Percentiles rank a stretch among this genome's conserved stretches.
Conservation (phyloP, 768 basidiomycete species). For the Candolleomyces efflorescens region DNA sequence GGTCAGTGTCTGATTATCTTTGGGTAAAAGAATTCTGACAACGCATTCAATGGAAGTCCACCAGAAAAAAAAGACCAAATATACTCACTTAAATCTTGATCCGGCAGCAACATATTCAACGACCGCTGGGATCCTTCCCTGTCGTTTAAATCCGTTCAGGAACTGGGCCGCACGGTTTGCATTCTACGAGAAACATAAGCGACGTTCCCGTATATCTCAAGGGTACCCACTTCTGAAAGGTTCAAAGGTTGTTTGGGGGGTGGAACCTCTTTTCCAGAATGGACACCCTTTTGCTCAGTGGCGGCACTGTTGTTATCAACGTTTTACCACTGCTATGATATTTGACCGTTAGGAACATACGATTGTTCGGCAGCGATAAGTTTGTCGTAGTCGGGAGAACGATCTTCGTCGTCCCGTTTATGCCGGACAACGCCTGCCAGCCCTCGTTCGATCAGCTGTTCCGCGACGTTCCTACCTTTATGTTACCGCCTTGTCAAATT, state of each 20-base stretch:
- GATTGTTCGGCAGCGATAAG: slow-evolving; percentile 91
- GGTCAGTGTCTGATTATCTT: slow-evolving; percentile 91
- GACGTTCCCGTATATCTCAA: background rate
- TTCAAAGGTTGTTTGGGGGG: slow-evolving; percentile 80
- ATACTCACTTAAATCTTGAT: slow-evolving; percentile 85
- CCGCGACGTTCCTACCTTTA: slow-evolving; percentile 73
- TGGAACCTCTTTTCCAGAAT: slow-evolving; percentile 87
- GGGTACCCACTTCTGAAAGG: slow-evolving; percentile 74
- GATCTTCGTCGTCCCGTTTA: slow-evolving; percentile 91
- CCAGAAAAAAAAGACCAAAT: slow-evolving; percentile 2
- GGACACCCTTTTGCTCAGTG: slow-evolving; percentile 76
- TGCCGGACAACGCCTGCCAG: slow-evolving; percentile 88
- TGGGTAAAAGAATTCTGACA: slow-evolving; percentile 74
- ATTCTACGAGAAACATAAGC: slow-evolving; percentile 36
- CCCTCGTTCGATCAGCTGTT: slow-evolving; percentile 92
- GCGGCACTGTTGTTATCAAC: slow-evolving; percentile 51
- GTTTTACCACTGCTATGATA: background rate
- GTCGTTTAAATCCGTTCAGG: slow-evolving; percentile 86
- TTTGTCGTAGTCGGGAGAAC: slow-evolving; percentile 95
- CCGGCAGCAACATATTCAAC: slow-evolving; percentile 94
- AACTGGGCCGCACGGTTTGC: slow-evolving; percentile 78
- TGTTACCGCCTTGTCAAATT: slow-evolving; percentile 3
- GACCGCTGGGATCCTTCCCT: slow-evolving; percentile 76
- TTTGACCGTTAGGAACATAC: slow-evolving; percentile 41
- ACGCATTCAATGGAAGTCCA: background rate